These are phyloP conservation scores for Colletotrichum sp. DNA, from an alignment of 2,329 filamentous ascomycete species.

Conservation along the genomic window DNA sequence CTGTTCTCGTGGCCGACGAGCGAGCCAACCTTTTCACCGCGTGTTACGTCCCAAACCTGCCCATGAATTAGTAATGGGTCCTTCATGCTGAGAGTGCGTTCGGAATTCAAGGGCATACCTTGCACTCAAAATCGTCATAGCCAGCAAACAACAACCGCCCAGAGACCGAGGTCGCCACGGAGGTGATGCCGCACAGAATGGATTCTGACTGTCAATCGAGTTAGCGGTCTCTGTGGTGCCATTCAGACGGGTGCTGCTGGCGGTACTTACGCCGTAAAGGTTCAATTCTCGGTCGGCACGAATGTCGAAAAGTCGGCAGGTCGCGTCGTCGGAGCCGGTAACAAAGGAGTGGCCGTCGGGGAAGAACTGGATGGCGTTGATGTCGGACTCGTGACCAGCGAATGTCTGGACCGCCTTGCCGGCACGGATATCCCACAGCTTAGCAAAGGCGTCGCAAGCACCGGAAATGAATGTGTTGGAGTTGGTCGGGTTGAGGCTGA, in stretches of 20 bases:
- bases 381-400: conserved; percentile 97
- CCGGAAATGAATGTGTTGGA: conserved; percentile 99
- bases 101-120: conserved; percentile 66
- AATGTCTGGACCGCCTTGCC: conserved; percentile 99
- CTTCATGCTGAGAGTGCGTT: neutral
- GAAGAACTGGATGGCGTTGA: conserved; percentile 99
- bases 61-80: conserved; percentile 15
- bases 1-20: conserved; percentile 98
- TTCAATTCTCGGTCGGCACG: conserved; percentile 85
- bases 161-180: conserved; percentile 96
- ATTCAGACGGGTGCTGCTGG: neutral
- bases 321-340: conserved; percentile 96
- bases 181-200: conserved; percentile 97
- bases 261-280: conserved; percentile 67
- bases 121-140: conserved; percentile 99
- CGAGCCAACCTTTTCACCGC: conserved; percentile 95
- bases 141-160: conserved; percentile 94
- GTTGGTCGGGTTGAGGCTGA: conserved; percentile 98
- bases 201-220: conserved; percentile 77
- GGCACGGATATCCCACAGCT: conserved; percentile 97
- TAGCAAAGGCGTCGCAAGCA: conserved; percentile 97
- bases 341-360: conserved; percentile 98
- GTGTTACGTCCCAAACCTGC: conserved; percentile 96
- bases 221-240: conserved; percentile 19
- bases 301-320: conserved; percentile 96